These are phyloP conservation scores for Solanum tarapatanum DNA, from an alignment of 257 asterid genomes.

Conservation along the genomic window DNA sequence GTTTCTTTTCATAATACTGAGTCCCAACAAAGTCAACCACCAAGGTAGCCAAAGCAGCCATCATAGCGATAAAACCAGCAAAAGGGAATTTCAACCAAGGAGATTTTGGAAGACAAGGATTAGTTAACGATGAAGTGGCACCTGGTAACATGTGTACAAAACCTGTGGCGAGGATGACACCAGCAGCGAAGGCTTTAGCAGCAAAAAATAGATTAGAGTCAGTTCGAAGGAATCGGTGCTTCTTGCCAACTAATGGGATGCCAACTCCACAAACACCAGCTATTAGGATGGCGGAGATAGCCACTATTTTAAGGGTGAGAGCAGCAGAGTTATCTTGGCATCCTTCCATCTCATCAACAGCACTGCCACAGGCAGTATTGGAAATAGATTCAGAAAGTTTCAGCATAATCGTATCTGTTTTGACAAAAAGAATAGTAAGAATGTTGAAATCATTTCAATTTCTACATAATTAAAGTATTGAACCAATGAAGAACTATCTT, in stretches of 20 bases:
- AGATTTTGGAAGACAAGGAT: slow-evolving; percentile 52
- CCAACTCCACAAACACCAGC: slow-evolving; percentile 81
- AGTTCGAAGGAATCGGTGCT: slow-evolving; percentile 52
- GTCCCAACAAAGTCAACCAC: slow-evolving; percentile 84
- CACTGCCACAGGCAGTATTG: slow-evolving; percentile 26
- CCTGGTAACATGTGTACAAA: slow-evolving; percentile 95
- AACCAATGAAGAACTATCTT: not conserved
- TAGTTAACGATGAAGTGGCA: slow-evolving; percentile 50
- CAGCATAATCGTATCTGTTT: slow-evolving; percentile 44
- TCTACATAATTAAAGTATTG: not conserved
- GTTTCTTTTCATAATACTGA: slow-evolving; percentile 83
- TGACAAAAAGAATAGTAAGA: slow-evolving; percentile 13
- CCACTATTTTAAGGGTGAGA: slow-evolving; percentile 55
- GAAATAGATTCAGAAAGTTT: slow-evolving; percentile 49
- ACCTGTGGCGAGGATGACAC: slow-evolving; percentile 96
- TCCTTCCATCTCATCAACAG: slow-evolving; percentile 21
- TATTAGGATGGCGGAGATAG: slow-evolving; percentile 58
- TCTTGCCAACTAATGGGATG: slow-evolving; percentile 70
- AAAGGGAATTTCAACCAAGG: slow-evolving; percentile 91
- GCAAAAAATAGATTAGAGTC: slow-evolving; percentile 72
- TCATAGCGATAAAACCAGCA: slow-evolving; percentile 91
- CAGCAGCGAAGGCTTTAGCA: slow-evolving; percentile 94
- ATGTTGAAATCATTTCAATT: not conserved
- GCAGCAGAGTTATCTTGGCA: slow-evolving; percentile 61
- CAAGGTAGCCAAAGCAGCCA: slow-evolving; percentile 79